Percentiles rank a stretch among this genome's conserved stretches.
Evolutionary conservation across 768 basidiomycete genomes (phyloP).

Genomic region (Auriscalpium microsporum): DNA sequence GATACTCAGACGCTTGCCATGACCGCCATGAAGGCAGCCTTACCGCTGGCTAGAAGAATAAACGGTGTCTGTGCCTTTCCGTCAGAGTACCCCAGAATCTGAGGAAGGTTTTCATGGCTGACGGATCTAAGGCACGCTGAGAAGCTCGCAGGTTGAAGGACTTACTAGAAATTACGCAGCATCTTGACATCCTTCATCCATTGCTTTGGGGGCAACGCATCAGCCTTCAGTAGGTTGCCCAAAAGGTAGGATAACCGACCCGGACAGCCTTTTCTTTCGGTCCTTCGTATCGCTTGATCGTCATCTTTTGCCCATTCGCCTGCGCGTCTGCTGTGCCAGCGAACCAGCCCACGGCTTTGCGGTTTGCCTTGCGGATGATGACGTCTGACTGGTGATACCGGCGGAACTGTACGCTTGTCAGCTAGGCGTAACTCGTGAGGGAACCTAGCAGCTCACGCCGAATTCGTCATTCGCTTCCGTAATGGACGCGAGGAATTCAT

Average conservation of each 20-base stretch:
- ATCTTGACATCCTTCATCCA: conserved; percentile 44
- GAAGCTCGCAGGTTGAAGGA: not conserved
- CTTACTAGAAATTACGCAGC: conserved; percentile 43
- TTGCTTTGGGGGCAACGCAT: conserved; percentile 21
- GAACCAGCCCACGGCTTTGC: conserved; percentile 36
- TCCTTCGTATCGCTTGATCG: conserved; percentile 40
- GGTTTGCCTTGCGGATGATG: conserved; percentile 22
- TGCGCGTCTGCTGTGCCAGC: conserved; percentile 33
- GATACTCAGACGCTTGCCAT: not conserved
- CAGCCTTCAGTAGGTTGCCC: not conserved
- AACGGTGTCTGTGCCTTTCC: conserved; percentile 39
- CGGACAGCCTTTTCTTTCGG: conserved; percentile 23
- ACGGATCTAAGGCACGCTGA: not conserved
- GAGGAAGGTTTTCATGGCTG: conserved; percentile 46
- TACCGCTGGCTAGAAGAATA: conserved; percentile 43
- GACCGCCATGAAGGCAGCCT: not conserved
- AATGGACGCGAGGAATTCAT: conserved; percentile 9
- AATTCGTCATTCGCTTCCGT: conserved; percentile 7
- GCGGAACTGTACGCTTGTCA: conserved; percentile 28
- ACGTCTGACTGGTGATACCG: conserved; percentile 45
- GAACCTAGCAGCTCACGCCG: conserved; percentile 1
- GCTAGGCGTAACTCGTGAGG: not conserved
- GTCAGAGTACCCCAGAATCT: conserved; percentile 43
- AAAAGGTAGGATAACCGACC: conserved; percentile 14
- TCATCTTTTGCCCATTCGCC: conserved; percentile 30